A percentile compares a stretch with the other conserved stretches of the same genome.
phyloP scores from a whole-genome alignment of 805 yeast species.

The Metschnikowia gelsemii region DNA sequence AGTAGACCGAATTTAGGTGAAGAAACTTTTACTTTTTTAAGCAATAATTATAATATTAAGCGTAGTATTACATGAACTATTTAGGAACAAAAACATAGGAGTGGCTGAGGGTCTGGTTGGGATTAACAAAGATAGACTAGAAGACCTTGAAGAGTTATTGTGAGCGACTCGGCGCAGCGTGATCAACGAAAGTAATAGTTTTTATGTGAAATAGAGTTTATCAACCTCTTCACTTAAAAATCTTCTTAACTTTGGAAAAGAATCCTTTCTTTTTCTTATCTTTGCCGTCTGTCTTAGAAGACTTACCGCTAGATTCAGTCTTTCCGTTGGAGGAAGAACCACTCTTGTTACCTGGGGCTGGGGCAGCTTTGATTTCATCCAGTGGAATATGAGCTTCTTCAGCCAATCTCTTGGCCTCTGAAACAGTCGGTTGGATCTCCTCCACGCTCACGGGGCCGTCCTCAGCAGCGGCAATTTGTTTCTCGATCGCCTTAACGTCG shows the following conservation, averaged over 20 bases:
- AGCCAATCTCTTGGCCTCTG: constrained; percentile 38
- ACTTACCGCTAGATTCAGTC: constrained; percentile 13
- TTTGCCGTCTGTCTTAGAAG: constrained; percentile 18
- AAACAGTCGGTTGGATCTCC: constrained; percentile 42
- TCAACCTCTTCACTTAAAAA: constrained; percentile 27
- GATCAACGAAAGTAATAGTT: constrained; percentile 6
- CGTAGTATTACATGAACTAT: constrained; percentile 10
- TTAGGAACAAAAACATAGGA: constrained; percentile 4
- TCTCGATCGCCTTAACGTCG: constrained; percentile 30
- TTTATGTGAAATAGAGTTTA: constrained; percentile 7
- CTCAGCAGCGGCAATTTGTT: constrained; percentile 36
- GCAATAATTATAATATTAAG: constrained; percentile 3
- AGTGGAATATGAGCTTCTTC: constrained; percentile 30
- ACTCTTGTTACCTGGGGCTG: constrained; percentile 10
- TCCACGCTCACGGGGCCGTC: constrained; percentile 39
- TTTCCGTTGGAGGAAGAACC: constrained; percentile 9
- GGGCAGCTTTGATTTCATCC: constrained; percentile 13
- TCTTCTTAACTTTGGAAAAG: constrained; percentile 42
- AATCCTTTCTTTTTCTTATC: constrained; percentile 42
- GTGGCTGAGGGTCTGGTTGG: constrained; percentile 9
- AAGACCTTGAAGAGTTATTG: constrained; percentile 3
- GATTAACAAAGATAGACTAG: constrained; percentile 1
- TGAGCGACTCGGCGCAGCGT: constrained; percentile 5
- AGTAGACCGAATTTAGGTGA: too few relatives aligned
- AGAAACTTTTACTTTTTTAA: too few relatives aligned